These are phyloP conservation scores for Leptographium radiaticola DNA, from an alignment of 2,329 filamentous ascomycete genomes.

Conservation along the genomic window DNA sequence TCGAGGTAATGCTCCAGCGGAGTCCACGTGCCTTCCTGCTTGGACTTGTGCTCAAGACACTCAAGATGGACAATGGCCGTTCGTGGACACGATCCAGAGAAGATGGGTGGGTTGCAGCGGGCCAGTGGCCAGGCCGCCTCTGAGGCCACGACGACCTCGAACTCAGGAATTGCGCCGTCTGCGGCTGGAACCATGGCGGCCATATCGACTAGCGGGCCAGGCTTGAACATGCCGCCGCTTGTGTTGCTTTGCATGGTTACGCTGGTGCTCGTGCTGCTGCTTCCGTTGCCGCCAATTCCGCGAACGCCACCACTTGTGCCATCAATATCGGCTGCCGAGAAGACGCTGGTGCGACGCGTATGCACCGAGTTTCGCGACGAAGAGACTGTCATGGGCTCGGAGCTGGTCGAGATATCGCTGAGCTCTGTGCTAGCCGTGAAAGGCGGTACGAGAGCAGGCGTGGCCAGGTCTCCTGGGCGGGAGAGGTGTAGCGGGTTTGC, in stretches of 20 bases:
- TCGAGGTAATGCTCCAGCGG: constrained; percentile 29
- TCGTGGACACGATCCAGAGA: constrained; percentile 30
- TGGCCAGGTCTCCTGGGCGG: constrained; percentile 18
- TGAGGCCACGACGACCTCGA: constrained; percentile 32
- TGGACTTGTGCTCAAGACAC: constrained; percentile 35
- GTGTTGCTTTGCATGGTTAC: not conserved
- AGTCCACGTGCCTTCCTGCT: constrained; percentile 32
- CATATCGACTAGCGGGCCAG: constrained; percentile 14
- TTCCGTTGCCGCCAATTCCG: not conserved
- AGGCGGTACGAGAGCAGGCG: constrained; percentile 15
- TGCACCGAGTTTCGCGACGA: constrained; percentile 31
- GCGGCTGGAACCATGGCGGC: constrained; percentile 13
- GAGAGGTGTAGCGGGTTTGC: constrained; percentile 18
- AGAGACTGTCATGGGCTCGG: constrained; percentile 26
- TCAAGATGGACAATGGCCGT: constrained; percentile 39
- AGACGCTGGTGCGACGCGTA: constrained; percentile 33
- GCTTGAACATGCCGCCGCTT: constrained; percentile 1
- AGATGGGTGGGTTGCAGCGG: constrained; percentile 32
- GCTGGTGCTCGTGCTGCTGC: not conserved
- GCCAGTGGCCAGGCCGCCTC: constrained; percentile 39
- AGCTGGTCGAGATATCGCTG: constrained; percentile 27
- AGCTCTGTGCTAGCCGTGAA: constrained; percentile 21
- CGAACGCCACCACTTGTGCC: not conserved
- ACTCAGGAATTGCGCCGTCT: constrained; percentile 27
- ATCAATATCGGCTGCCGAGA: constrained; percentile 28